phyloP scores from a whole-genome alignment of 768 basidiomycete species.

The Suillus cothurnatus region DNA sequence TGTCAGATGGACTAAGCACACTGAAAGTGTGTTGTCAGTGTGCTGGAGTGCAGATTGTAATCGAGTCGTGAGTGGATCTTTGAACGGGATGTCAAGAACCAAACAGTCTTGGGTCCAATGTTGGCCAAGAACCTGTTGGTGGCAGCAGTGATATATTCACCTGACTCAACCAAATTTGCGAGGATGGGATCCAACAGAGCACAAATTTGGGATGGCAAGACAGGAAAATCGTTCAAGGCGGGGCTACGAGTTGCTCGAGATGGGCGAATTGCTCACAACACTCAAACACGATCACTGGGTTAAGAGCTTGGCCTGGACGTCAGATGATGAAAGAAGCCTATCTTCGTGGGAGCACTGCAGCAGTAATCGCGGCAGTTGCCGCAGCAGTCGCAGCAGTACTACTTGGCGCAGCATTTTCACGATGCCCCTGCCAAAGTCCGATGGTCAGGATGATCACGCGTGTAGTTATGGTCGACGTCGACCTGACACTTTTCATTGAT shows the following conservation, averaged over 20 bases:
- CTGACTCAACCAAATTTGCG: neutral
- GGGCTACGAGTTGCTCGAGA: too few species aligned
- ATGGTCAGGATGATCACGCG: too few species aligned
- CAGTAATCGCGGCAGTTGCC: too few species aligned
- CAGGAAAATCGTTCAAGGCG: neutral
- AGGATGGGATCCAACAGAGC: neutral
- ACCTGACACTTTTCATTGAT: too few species aligned
- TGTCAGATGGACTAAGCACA: neutral
- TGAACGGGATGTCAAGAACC: neutral
- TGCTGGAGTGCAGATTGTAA: neutral
- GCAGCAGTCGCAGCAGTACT: too few species aligned
- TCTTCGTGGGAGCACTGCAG: too few species aligned
- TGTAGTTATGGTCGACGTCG: too few species aligned
- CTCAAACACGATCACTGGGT: neutral
- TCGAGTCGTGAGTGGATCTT: neutral
- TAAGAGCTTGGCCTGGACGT: neutral
- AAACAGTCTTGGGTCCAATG: neutral
- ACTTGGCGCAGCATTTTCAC: too few species aligned
- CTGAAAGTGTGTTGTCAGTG: neutral
- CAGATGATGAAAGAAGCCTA: too few species aligned
- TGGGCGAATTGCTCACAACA: neutral
- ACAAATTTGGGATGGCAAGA: neutral
- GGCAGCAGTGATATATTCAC: neutral
- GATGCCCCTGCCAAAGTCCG: too few species aligned
- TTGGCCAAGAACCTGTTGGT: neutral